Percentiles rank a stretch among this genome's conserved stretches.
phyloP scores from a whole-genome alignment of 2,329 filamentous ascomycete genomes.

The Arthrobotrys conoides region DNA sequence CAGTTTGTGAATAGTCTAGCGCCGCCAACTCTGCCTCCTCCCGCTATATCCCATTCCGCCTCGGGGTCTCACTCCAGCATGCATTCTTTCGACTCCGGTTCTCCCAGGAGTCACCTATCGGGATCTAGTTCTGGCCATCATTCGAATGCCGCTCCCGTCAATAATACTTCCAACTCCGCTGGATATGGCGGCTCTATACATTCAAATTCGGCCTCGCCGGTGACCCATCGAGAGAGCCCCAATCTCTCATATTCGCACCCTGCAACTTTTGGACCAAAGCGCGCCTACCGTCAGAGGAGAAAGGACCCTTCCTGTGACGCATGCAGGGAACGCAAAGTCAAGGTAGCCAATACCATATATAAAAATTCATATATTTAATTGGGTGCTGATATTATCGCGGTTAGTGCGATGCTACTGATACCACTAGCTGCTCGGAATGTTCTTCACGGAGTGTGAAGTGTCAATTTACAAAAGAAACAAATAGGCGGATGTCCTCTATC shows the following conservation, averaged over 20 bases:
- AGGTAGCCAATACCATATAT: slow-evolving; percentile 65
- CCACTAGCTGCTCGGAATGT: slow-evolving; percentile 95
- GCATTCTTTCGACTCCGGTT: slow-evolving; percentile 60
- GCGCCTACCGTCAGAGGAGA: slow-evolving; percentile 91
- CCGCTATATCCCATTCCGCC: slow-evolving; percentile 57
- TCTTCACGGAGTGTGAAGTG: slow-evolving; percentile 96
- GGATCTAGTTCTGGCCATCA: slow-evolving; percentile 57
- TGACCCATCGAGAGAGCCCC: slow-evolving; percentile 60
- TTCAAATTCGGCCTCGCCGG: slow-evolving; percentile 57
- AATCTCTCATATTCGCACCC: slow-evolving; percentile 59
- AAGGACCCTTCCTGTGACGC: slow-evolving; percentile 99
- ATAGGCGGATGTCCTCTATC: slow-evolving; percentile 97
- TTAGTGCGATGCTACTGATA: slow-evolving; percentile 93
- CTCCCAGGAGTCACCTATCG: slow-evolving; percentile 57
- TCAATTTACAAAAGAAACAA: slow-evolving; percentile 99
- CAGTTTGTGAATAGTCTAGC: slow-evolving; percentile 60
- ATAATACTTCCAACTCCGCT: slow-evolving; percentile 36
- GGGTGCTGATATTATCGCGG: slow-evolving; percentile 5
- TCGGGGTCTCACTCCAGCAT: slow-evolving; percentile 58
- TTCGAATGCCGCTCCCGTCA: slow-evolving; percentile 37
- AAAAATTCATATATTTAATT: not conserved
- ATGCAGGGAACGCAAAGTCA: slow-evolving; percentile 86
- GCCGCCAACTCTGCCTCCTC: slow-evolving; percentile 57
- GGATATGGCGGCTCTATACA: slow-evolving; percentile 52
- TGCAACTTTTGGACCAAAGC: slow-evolving; percentile 71